phyloP scores from a whole-genome alignment of 805 yeast genomes.

The Cyberlindnera misumaiensis region DNA sequence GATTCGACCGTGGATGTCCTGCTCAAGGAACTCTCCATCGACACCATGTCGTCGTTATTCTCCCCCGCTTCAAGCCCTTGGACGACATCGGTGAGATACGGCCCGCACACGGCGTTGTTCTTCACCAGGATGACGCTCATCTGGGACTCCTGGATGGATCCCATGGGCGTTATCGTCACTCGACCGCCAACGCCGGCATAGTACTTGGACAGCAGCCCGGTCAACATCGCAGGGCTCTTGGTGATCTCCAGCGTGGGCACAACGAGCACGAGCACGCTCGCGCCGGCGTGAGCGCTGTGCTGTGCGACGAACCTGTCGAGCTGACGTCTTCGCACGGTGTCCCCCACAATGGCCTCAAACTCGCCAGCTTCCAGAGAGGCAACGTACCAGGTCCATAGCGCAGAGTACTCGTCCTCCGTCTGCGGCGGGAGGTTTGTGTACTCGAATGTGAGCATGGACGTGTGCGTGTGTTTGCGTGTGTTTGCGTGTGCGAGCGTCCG shows the following conservation, averaged over 20 bases:
- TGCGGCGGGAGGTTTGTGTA: conserved; percentile 11
- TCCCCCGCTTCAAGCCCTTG: not conserved
- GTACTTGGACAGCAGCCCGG: conserved; percentile 9
- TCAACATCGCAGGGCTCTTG: conserved; percentile 10
- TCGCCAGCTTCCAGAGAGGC: conserved; percentile 12
- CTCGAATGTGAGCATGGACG: conserved; percentile 13
- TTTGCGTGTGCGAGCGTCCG: conserved; percentile 2
- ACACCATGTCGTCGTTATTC: not conserved
- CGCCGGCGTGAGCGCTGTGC: conserved; percentile 9
- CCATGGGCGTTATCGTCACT: conserved; percentile 13
- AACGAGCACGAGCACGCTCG: conserved; percentile 12
- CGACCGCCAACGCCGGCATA: conserved; percentile 3
- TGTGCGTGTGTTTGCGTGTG: conserved; percentile 1
- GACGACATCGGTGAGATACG: too few relatives aligned
- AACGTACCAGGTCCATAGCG: conserved; percentile 17
- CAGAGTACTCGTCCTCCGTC: conserved; percentile 9
- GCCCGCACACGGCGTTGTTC: not conserved
- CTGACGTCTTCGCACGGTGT: conserved; percentile 6
- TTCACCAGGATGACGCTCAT: conserved; percentile 11
- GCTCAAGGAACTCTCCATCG: not conserved
- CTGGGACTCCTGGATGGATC: conserved; percentile 7
- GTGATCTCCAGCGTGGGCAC: conserved; percentile 11
- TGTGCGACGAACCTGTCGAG: conserved; percentile 11
- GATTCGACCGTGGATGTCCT: conserved; percentile 4
- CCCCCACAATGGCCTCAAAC: conserved; percentile 12